Conservation (phyloP, 2,329 filamentous ascomycete genomes). For the Phialemonium atrogriseum region DNA sequence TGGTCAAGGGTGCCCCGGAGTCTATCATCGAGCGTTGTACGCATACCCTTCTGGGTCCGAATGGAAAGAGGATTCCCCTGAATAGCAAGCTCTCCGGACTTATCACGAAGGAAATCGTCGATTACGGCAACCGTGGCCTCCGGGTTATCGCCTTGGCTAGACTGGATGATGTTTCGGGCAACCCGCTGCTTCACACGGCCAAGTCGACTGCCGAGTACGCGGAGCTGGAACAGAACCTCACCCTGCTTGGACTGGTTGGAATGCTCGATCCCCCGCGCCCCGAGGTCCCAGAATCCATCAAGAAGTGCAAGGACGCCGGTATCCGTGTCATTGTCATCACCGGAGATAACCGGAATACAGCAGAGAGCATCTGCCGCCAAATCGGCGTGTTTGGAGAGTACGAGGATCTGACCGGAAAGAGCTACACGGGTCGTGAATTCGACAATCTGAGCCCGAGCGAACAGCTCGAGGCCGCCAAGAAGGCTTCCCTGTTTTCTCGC, state of each 20-base stretch:
- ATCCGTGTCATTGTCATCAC: constrained; percentile 98
- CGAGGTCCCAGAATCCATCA: constrained; percentile 79
- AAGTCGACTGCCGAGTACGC: constrained; percentile 79
- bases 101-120: constrained; percentile 70
- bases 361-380: constrained; percentile 93
- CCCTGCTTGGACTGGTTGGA: constrained; percentile 82
- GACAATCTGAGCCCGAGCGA: constrained; percentile 72
- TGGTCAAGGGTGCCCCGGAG: constrained; percentile 96
- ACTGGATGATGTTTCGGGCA: constrained; percentile 64
- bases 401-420: constrained; percentile 85
- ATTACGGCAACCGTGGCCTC: constrained; percentile 86
- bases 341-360: constrained; percentile 95
- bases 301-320: constrained; percentile 83
- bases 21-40: constrained; percentile 90
- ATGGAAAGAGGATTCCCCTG: constrained; percentile 70
- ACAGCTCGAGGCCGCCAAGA: constrained; percentile 76
- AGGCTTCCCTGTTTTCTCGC: constrained; percentile 86
- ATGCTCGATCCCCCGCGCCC: constrained; percentile 96
- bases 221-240: constrained; percentile 87
- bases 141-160: constrained; percentile 91
- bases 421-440: constrained; percentile 91
- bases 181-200: constrained; percentile 63
- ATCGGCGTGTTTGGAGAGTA: constrained; percentile 83
- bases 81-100: constrained; percentile 60
- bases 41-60: constrained; percentile 65